phyloP scores from a whole-genome alignment of 2,329 filamentous ascomycete species.

The Dothistroma pini region DNA sequence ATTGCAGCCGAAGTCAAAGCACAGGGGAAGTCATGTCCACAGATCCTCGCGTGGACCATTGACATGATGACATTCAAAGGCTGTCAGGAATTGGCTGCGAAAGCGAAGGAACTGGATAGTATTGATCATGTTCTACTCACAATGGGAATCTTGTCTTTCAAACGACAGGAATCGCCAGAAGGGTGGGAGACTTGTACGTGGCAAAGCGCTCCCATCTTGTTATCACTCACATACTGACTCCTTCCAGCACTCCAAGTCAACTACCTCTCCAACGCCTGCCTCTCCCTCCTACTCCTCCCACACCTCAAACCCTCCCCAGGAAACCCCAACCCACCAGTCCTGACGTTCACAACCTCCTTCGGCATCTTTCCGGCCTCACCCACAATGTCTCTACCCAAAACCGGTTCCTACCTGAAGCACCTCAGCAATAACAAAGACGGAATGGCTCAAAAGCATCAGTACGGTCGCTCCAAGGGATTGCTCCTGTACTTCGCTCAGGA shows the following conservation, averaged over 20 bases:
- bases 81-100: slow-evolving; percentile 9
- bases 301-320: slow-evolving; percentile 6
- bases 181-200: slow-evolving; percentile 15
- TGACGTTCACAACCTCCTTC: slow-evolving; percentile 13
- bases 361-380: slow-evolving; percentile 13
- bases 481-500: slow-evolving; percentile 15
- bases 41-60: slow-evolving; percentile 11
- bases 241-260: slow-evolving; percentile 13
- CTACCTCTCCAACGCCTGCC: slow-evolving; percentile 13
- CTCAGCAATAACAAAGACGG: slow-evolving; percentile 13
- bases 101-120: slow-evolving; percentile 5
- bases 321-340: slow-evolving; percentile 11
- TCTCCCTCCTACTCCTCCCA: slow-evolving; percentile 6
- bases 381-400: slow-evolving; percentile 7
- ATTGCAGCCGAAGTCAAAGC: slow-evolving; percentile 8
- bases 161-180: slow-evolving; percentile 12
- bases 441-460: slow-evolving; percentile 12
- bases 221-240: no score
- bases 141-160: slow-evolving; percentile 13
- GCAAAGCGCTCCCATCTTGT: not conserved
- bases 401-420: slow-evolving; percentile 11
- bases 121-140: slow-evolving; percentile 13
- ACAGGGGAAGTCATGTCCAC: not conserved
- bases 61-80: slow-evolving; percentile 15
- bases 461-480: slow-evolving; percentile 11